Base-by-base conservation (phyloP, 2,329 filamentous ascomycete genomes). In the Corynespora cassiicola region DNA sequence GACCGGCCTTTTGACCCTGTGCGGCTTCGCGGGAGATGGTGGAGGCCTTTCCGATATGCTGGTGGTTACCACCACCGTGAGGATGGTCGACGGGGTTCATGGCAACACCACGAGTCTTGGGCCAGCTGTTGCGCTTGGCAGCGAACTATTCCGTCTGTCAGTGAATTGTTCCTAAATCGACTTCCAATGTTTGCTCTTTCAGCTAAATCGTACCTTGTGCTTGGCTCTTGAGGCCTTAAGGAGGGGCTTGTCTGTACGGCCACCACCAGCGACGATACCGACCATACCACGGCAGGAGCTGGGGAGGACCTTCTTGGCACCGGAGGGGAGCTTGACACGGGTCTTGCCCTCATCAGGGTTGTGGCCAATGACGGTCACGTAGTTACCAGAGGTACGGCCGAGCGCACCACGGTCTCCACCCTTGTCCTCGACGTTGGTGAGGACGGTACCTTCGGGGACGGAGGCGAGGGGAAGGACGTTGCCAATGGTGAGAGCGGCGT, bases 51-150 rank as follows among this genome's bases (percentile, higher is more conserved):
- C 94, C 91, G 73, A 96, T 96, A 80, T 99, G 94, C 84, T 99
- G 94, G 79, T 99, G 94, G 86, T 99, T 97, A 96, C 94, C 92
- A 77, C 75, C 75, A 75, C 75, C 75, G 73, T 78, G 75, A 66
- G 75, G 75, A 85, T 99, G 94, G 81, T 99, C 94, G 71, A 99
- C 94, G 70, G 94, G 94, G 83, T 99, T 99, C 94, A 99, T 99
- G 79, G 94, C 94, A 87, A 99, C 94, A 96, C 94, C 94, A 94
- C 94, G 92, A 84, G 94, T 99, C 89, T 95, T 96, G 80, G 94
- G 94, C 94, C 94, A 99, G 74, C 86, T 92, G 90, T 99, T 97
- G 75, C 94, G 90, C 90, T 99, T 99, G 81, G 96, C 95, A 66
- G 91, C 90, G 81, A 96, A 99, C 88, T 67, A 28, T 6, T 24